A percentile compares a stretch with the other conserved stretches of the same genome.
These are phyloP conservation scores for Acanthamoeba royreba DNA, from an alignment of 208 protist species.

Conservation along the genomic window DNA sequence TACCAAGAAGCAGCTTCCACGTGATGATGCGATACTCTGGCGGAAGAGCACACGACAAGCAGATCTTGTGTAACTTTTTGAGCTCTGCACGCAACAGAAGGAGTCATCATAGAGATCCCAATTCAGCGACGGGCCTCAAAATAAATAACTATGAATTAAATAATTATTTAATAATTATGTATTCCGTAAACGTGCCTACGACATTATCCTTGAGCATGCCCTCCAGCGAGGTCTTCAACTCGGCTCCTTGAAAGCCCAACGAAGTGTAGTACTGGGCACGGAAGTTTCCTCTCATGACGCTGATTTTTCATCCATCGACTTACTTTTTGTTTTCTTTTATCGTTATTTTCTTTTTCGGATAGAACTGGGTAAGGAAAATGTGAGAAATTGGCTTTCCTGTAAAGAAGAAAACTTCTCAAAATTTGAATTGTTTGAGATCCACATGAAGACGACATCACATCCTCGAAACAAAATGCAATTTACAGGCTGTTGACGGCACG, in stretches of 20 bases:
- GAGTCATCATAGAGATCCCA: too few relatives aligned
- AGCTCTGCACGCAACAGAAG: background rate
- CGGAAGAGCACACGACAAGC: background rate
- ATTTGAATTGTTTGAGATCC: too few relatives aligned
- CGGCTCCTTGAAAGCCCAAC: background rate
- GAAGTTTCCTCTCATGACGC: background rate
- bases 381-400: too few relatives aligned
- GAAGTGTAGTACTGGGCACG: background rate
- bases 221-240: conserved; percentile 11
- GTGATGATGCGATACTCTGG: background rate
- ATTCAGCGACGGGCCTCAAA: background rate
- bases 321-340: too few relatives aligned
- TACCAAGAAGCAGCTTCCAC: conserved; percentile 20
- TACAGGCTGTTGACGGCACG: conserved; percentile 20
- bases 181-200: too few relatives aligned
- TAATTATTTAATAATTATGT: too few relatives aligned
- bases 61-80: background rate
- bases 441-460: too few relatives aligned
- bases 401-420: too few relatives aligned
- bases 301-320: too few relatives aligned
- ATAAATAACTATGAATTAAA: background rate
- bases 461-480: too few relatives aligned
- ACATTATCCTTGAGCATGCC: conserved; percentile 15
- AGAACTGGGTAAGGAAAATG: too few relatives aligned
- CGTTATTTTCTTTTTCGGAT: too few relatives aligned